Evolutionary conservation across 106 monocot species (phyloP).

Genomic region (Vanilla planifolia): DNA sequence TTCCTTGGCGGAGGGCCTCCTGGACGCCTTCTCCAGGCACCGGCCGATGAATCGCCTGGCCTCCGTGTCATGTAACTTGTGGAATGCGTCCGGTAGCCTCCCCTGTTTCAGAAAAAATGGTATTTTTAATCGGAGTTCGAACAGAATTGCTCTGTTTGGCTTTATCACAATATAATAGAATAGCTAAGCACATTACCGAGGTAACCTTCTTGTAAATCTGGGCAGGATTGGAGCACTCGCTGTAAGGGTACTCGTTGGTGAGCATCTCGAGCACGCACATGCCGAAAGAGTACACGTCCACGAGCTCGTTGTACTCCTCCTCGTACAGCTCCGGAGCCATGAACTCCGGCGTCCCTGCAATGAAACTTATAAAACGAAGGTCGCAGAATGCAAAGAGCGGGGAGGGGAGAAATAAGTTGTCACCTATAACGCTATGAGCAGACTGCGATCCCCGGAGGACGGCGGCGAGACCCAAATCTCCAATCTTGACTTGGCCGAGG

Average conservation of each 20-base stretch:
- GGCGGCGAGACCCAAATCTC: constrained; percentile 59
- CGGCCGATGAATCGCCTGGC: constrained; percentile 57
- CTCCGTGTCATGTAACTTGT: constrained; percentile 51
- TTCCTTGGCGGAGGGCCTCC: constrained; percentile 59
- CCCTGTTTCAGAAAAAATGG: too few relatives aligned
- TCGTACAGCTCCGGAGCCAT: constrained; percentile 53
- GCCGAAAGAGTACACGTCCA: constrained; percentile 46
- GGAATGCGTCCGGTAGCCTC: constrained; percentile 65
- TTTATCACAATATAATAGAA: too few relatives aligned
- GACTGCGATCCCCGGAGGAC: constrained; percentile 56
- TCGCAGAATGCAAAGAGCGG: too few relatives aligned
- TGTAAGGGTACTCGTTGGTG: constrained; percentile 41
- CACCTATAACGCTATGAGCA: constrained; percentile 26
- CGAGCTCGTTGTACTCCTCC: constrained; percentile 46
- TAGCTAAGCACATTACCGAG: constrained; percentile 26
- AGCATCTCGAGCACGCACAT: constrained; percentile 56
- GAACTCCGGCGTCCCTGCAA: constrained; percentile 52
- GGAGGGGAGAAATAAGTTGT: too few relatives aligned
- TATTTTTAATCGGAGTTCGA: too few relatives aligned
- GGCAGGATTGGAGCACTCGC: constrained; percentile 33
- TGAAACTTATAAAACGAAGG: too few relatives aligned
- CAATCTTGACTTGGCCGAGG: constrained; percentile 60
- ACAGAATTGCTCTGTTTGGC: too few relatives aligned
- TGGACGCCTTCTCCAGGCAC: constrained; percentile 47
- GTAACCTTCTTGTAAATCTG: constrained; percentile 48